Base-by-base conservation (phyloP, 345 rosid genomes). In the Arabis alpina region DNA sequence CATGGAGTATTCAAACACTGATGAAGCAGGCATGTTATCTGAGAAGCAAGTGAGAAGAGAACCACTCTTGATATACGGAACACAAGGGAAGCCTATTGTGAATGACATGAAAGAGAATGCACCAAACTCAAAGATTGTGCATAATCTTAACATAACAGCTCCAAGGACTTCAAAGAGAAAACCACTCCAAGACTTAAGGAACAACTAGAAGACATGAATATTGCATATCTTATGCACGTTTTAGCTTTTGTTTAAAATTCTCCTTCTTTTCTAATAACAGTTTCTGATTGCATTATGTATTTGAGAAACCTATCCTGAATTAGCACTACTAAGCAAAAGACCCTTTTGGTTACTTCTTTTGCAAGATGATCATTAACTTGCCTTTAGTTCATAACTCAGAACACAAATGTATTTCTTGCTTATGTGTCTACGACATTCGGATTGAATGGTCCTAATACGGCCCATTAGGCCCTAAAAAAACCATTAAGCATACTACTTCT, bases 41-140 rank as follows among this genome's bases (percentile, higher is more conserved):
- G 40, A 49, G 60, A 49, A n/a, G 66, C 54, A 50, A 23, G 67
- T 43, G n/a, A 51, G 42, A 64, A 32, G 67, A 73, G 66, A 58
- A 58, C 61, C 54, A 42, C 9, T 14, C 14, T 24, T 51, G 40
- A 24, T 51, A 58, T 51, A 41, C 61, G 25, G 64, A 40, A 76
- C 75, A 54, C 58, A 69, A 55, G 53, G 27, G 64, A 68, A 75
- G 39, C 54, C 39, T 49, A 61, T 45, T 15, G 34, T 4, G 11
- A 69, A 61, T 44, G 75, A 63, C 61, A 69, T 63, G 79, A 76
- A 76, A 70, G 79, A 76, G 54, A 76, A 76, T 32, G 75, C 71
- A 41, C 70, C 44, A 40, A 55, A 30, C 71, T 61, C 57, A 16
- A 75, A 69, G 71, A 61, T 41, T 39, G 70, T 61, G 64, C 27